Evolutionary conservation across 768 basidiomycete genomes (phyloP), one percentile per base, ranked within the genome.

Genomic region (Dioszegia crocea): DNA sequence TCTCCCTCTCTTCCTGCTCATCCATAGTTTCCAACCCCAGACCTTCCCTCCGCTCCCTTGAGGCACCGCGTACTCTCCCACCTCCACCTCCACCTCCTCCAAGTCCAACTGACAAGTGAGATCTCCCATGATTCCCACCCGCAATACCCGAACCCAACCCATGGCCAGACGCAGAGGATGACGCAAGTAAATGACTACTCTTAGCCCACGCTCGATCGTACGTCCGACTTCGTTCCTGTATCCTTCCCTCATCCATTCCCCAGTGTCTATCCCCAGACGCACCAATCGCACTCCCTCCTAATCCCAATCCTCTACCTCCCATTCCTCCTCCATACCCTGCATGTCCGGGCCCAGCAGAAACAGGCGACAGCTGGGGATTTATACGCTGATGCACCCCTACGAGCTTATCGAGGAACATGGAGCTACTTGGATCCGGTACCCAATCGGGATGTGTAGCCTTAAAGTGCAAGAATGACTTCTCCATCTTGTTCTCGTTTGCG

Each of bases 341-440:
- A 19, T 19, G 49, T 43, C n/a, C 40, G 40, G 2, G 26, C 4
- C 23, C 21, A 17, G 24, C 27, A 21, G 33, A 33, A 17, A 17
- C 27, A 21, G 33, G 14, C 33, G 33, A 40, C 40, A n/a, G 48
- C 21, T 9, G 19, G 36, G 47, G 23, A 19, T 31, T 29, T 17
- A 16, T 51, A n/a, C 63, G 51, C 12, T 49, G 61, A 51, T 74
- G 65, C 36, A 66, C 36, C 10, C 78, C 77, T 9, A 73, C 71
- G 79, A 98, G 85, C 47, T 88, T 84, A 63, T 83, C 88, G 53
- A 98, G 84, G 76, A 91, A 97, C 12, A 96, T 81, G 1, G 92
- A 97, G 12, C 91, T 87, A 3, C 89, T 83, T 0, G 91, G 91
- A 72, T 99, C 93, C 0, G 94, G 94, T 61, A 84, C 88, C 94